A percentile compares a stretch with the other conserved stretches of the same genome.
Conservation (phyloP, 1,284 basidiomycete species). For the Gomphus sp. region DNA sequence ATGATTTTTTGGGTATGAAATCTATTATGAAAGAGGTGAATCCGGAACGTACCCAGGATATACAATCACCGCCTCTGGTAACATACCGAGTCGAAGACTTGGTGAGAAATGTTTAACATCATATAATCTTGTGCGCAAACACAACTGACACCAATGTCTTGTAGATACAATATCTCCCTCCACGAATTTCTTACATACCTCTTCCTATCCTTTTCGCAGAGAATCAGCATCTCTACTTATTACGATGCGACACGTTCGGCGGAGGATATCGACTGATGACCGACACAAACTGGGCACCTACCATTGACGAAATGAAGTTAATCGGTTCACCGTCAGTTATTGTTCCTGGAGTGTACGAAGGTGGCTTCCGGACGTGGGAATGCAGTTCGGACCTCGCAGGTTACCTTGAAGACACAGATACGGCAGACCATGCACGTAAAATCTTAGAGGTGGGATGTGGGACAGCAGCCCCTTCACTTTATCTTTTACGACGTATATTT, state of each 20-base stretch:
- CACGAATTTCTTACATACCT: constrained; percentile 53
- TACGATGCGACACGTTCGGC: constrained; percentile 86
- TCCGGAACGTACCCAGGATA: not conserved
- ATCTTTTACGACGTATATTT: constrained; percentile 60
- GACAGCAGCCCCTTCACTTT: constrained; percentile 78
- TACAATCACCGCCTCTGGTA: not conserved
- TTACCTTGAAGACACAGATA: constrained; percentile 22
- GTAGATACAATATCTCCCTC: constrained; percentile 31
- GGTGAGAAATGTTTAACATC: constrained; percentile 14
- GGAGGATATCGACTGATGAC: constrained; percentile 88
- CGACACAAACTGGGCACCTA: too few species aligned
- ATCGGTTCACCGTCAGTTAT: constrained; percentile 84
- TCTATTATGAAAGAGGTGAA: not conserved
- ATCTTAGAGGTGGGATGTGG: constrained; percentile 73
- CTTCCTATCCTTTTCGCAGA: constrained; percentile 31
- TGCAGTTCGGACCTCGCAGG: constrained; percentile 83
- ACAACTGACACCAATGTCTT: constrained; percentile 1
- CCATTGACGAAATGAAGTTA: constrained; percentile 35
- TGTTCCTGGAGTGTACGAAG: constrained; percentile 89
- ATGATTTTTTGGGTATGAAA: constrained; percentile 10
- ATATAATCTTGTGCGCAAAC: constrained; percentile 25
- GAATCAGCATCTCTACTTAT: constrained; percentile 32
- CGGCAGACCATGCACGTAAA: constrained; percentile 19
- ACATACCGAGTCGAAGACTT: not conserved
- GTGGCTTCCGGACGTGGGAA: constrained; percentile 97